Evolutionary conservation across 805 yeast species (phyloP).

Genomic region (Candida verbasci): DNA sequence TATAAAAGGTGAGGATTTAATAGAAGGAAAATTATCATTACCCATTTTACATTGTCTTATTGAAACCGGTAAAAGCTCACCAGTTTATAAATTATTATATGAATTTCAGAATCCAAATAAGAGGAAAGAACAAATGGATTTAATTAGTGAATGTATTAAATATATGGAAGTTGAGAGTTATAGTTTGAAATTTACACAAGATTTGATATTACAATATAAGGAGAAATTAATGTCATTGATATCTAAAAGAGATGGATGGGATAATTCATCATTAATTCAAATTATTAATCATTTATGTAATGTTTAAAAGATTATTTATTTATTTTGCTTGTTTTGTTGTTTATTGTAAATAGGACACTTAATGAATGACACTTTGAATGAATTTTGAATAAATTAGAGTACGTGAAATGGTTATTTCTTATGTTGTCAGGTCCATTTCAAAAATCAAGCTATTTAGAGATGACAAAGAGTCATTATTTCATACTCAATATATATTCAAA

Average conservation of each 20-base stretch:
- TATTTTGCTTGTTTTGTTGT: too few relatives aligned
- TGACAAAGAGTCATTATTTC: too few relatives aligned
- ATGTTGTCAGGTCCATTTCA: too few relatives aligned
- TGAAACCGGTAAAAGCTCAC: slow-evolving; percentile 9
- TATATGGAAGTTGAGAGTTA: slow-evolving; percentile 17
- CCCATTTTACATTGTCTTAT: slow-evolving; percentile 63
- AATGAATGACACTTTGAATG: too few relatives aligned
- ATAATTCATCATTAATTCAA: slow-evolving; percentile 10
- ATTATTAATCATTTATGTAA: slow-evolving; percentile 16
- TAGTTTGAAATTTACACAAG: slow-evolving; percentile 22
- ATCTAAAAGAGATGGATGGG: slow-evolving; percentile 1
- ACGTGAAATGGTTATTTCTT: too few relatives aligned
- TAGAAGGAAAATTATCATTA: slow-evolving; percentile 86
- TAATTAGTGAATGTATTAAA: slow-evolving; percentile 17
- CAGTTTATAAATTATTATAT: slow-evolving; percentile 21
- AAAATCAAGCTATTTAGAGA: too few relatives aligned
- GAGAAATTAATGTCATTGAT: slow-evolving; percentile 14
- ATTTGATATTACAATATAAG: slow-evolving; percentile 19
- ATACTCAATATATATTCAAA: too few relatives aligned
- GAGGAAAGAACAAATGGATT: slow-evolving; percentile 11
- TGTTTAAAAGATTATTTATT: slow-evolving; percentile 8
- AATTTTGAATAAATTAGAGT: too few relatives aligned
- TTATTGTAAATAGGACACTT: too few relatives aligned
- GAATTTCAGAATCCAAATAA: slow-evolving; percentile 13
- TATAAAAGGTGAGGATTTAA: slow-evolving; percentile 71